Conservation (phyloP, 2,329 filamentous ascomycete genomes). For the Monilinia fructigena region DNA sequence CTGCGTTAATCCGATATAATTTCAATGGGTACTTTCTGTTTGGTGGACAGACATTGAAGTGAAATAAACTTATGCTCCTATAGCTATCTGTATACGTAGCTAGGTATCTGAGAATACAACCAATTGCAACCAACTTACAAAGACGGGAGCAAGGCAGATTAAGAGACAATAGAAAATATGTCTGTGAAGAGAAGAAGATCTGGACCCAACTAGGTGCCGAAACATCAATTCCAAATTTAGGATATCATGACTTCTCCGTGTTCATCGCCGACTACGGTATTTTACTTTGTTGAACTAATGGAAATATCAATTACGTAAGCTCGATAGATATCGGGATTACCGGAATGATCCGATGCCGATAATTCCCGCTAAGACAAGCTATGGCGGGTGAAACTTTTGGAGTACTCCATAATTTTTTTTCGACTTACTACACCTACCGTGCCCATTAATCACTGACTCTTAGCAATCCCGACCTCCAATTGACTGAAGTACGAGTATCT, state of each 20-base stretch:
- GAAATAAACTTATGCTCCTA: not conserved
- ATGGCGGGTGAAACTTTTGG: slow-evolving; percentile 18
- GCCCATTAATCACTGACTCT: slow-evolving; percentile 4
- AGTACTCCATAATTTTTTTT: slow-evolving; percentile 7
- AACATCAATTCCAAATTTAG: not conserved
- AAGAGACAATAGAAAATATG: no score
- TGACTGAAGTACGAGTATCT: slow-evolving; percentile 12
- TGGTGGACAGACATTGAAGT: not conserved
- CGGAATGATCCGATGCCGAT: slow-evolving; percentile 18
- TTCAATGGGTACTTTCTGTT: no score
- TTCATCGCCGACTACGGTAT: not conserved
- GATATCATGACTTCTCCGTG: not conserved
- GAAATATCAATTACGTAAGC: slow-evolving; percentile 6
- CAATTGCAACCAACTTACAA: no score
- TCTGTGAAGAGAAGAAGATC: not conserved
- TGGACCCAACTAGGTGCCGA: not conserved
- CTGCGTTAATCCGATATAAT: no score
- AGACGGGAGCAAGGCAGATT: no score
- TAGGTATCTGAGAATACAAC: not conserved
- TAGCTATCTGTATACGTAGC: no score
- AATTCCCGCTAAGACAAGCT: slow-evolving; percentile 9
- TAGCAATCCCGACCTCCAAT: slow-evolving; percentile 6
- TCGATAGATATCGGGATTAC: not conserved
- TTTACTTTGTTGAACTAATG: no score
- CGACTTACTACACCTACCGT: slow-evolving; percentile 5